Evolutionary conservation across 2,329 filamentous ascomycete genomes (phyloP).

Genomic region (Cercospora janseana): DNA sequence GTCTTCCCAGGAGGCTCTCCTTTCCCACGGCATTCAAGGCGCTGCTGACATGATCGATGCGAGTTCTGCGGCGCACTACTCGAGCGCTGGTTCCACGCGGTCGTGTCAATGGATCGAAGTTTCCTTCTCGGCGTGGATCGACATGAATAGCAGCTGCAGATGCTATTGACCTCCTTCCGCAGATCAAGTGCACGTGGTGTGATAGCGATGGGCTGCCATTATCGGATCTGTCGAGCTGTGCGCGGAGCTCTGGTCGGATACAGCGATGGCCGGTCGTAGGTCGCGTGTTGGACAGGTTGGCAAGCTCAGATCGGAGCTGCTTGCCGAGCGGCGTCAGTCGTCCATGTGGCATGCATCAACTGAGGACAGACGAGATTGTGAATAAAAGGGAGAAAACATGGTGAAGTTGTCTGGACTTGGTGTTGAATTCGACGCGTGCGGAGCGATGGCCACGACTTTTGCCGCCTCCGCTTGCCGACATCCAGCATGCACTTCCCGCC

Average conservation of each 20-base stretch:
- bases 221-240: neutral
- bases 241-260: neutral
- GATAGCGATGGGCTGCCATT: constrained; percentile 5
- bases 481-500: constrained; percentile 4
- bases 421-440: too few relatives aligned
- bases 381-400: neutral
- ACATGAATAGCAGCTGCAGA: neutral
- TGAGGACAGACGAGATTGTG: neutral
- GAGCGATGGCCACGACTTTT: constrained; percentile 7
- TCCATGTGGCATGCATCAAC: constrained; percentile 39
- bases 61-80: constrained; percentile 1
- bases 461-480: neutral
- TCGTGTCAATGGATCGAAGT: neutral
- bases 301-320: constrained; percentile 34
- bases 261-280: neutral
- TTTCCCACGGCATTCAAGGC: constrained; percentile 8
- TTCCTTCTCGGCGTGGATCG: neutral
- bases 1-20: neutral
- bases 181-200: neutral
- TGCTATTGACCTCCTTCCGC: neutral
- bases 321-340: constrained; percentile 36
- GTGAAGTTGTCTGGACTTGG: too few relatives aligned
- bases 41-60: constrained; percentile 14
- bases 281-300: constrained; percentile 11
- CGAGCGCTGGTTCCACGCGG: neutral